Conservation (phyloP, 768 basidiomycete species). For the Nidularia pulvinata region DNA sequence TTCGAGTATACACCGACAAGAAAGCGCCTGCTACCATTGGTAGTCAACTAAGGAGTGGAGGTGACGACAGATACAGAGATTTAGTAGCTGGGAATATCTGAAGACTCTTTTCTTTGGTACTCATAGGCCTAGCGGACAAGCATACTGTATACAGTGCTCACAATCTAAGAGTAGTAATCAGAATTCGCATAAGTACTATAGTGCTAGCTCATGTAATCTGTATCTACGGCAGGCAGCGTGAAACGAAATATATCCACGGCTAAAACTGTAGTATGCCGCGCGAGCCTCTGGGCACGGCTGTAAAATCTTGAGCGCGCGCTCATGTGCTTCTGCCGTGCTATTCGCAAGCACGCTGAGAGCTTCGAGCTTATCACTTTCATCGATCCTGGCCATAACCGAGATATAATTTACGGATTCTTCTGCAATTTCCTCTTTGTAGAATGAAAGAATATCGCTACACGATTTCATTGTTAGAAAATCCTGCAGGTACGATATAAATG, state of each 20-base stretch:
- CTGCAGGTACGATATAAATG: neutral
- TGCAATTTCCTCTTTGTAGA: slow-evolving; percentile 2
- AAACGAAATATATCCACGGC: neutral
- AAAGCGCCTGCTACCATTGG: slow-evolving; percentile 6
- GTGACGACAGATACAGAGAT: neutral
- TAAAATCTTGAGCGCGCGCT: neutral
- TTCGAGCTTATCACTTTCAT: neutral
- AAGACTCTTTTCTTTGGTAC: neutral
- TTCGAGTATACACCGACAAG: slow-evolving; percentile 10
- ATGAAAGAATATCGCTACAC: slow-evolving; percentile 1
- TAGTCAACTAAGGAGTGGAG: slow-evolving; percentile 9
- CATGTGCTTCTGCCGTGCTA: neutral
- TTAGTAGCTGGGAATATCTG: neutral
- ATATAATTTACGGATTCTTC: neutral
- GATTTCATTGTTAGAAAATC: neutral
- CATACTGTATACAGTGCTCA: neutral
- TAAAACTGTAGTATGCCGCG: neutral
- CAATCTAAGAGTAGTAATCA: neutral
- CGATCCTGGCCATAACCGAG: neutral
- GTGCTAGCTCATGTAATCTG: neutral
- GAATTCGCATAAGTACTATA: neutral
- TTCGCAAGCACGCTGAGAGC: neutral
- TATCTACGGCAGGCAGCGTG: neutral
- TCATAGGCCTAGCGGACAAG: neutral
- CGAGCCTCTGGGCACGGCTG: neutral